Evolutionary conservation across 164 flowering plant genomes (phyloP), one percentile per base, ranked within the genome.

Genomic region (Brasenia schreberi): DNA sequence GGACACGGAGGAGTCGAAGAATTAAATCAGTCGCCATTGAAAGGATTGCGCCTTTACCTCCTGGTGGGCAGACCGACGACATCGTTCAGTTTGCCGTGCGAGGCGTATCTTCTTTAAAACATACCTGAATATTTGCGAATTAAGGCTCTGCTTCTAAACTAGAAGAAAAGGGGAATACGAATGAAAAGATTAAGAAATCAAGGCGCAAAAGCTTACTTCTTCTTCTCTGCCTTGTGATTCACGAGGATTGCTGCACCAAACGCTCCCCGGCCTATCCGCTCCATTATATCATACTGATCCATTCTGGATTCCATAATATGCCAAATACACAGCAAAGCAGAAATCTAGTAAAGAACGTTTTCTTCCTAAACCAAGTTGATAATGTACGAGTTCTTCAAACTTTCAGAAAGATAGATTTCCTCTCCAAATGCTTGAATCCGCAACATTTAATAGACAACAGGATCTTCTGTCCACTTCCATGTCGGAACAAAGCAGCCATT

Each of bases 201-300:
- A 44, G 10, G 10, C 10, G 52, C 7, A 44, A 44, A 44, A n/a
- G n/a, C n/a, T n/a, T n/a, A 93, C 98, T 89, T 94, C 81, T 88
- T 86, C 84, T 74, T 94, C 78, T 94, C 97, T 43, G 77, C 59
- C 71, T 83, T 90, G 87, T 93, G 97, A 70, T 84, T 76, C 12
- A 93, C 98, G 43, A 90, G 90, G 77, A 93, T 93, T 63, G 98
- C 97, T 0, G 98, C 98, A 7, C 98, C 98, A 64, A 93, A 93
- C 16, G 98, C 98, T 0, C 98, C 98, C 10, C 97, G 86, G 2
- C 98, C 98, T 78, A 93, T 87, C 86, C 89, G 98, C 83, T 93
- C 98, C 98, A 93, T 89, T 73, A 93, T 77, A 86, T 93, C 98
- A 66, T 93, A 93, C 69, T 90, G 96, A 79, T 93, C 98, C 98